A percentile compares a stretch with the other conserved stretches of the same genome.
Conservation (phyloP, 2,329 filamentous ascomycete species). For the Fusarium beomiforme region DNA sequence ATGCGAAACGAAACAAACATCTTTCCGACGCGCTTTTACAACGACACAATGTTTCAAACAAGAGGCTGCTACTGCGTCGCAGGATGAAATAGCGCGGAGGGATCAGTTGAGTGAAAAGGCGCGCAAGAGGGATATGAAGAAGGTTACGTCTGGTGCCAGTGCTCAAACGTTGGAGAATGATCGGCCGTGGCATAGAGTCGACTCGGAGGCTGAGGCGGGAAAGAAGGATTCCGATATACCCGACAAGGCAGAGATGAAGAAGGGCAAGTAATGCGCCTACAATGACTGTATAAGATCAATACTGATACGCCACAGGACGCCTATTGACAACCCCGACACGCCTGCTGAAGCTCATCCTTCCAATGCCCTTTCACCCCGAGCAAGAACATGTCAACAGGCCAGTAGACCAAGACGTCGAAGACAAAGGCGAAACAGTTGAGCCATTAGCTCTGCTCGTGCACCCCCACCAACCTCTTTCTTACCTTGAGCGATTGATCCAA, state of each 20-base stretch:
- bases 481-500: slow-evolving; percentile 88
- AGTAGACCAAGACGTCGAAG: slow-evolving; percentile 47
- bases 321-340: slow-evolving; percentile 83
- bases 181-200: slow-evolving; percentile 41
- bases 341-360: slow-evolving; percentile 82
- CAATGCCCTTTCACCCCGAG: slow-evolving; percentile 63
- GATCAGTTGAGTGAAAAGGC: slow-evolving; percentile 36
- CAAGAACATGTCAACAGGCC: slow-evolving; percentile 55
- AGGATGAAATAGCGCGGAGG: not conserved
- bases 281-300: not conserved
- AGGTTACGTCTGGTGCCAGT: slow-evolving; percentile 37
- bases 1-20: not conserved
- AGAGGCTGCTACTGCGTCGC: slow-evolving; percentile 2
- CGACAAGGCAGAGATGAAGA: slow-evolving; percentile 28
- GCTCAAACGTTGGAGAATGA: slow-evolving; percentile 42
- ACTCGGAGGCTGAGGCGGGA: slow-evolving; percentile 23
- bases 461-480: slow-evolving; percentile 89
- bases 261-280: slow-evolving; percentile 23
- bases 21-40: slow-evolving; percentile 32
- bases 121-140: slow-evolving; percentile 33
- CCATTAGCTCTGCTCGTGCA: slow-evolving; percentile 87
- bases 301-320: slow-evolving; percentile 62
- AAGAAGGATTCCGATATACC: slow-evolving; percentile 23
- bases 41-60: slow-evolving; percentile 23
- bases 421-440: slow-evolving; percentile 64